phyloP scores from a whole-genome alignment of 805 yeast genomes.

The Ogataea haglerorum region DNA sequence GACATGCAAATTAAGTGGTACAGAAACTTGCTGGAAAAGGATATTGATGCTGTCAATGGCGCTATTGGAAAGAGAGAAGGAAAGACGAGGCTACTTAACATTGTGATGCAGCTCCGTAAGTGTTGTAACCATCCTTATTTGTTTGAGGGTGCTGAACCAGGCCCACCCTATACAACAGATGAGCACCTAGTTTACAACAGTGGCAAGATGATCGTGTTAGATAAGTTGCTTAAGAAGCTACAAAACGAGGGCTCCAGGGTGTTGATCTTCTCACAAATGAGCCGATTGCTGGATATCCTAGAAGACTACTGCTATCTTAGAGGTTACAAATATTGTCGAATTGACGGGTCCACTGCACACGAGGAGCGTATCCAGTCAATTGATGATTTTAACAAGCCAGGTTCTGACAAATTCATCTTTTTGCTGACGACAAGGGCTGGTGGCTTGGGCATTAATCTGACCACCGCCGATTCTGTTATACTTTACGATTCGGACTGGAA shows the following conservation, averaged over 20 bases:
- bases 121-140: conserved; percentile 97
- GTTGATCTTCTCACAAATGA: conserved; percentile 90
- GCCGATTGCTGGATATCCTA: conserved; percentile 79
- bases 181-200: conserved; percentile 89
- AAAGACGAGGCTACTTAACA: conserved; percentile 83
- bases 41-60: conserved; percentile 94
- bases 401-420: conserved; percentile 78
- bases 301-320: conserved; percentile 90
- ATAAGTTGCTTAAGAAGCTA: conserved; percentile 71
- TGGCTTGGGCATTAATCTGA: conserved; percentile 90
- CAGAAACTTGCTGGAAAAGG: conserved; percentile 81
- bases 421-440: conserved; percentile 94
- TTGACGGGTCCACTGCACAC: conserved; percentile 91
- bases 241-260: conserved; percentile 82
- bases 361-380: conserved; percentile 91
- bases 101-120: conserved; percentile 94
- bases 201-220: conserved; percentile 87
- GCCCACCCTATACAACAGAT: conserved; percentile 95
- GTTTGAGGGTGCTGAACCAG: conserved; percentile 99
- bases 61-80: conserved; percentile 92
- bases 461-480: conserved; percentile 87
- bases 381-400: conserved; percentile 85
- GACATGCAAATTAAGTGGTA: conserved; percentile 96
- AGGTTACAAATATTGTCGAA: conserved; percentile 82
- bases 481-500: conserved; percentile 95